Base-by-base conservation (phyloP, 2,329 filamentous ascomycete species). In the Mollisiaceae sp. region DNA sequence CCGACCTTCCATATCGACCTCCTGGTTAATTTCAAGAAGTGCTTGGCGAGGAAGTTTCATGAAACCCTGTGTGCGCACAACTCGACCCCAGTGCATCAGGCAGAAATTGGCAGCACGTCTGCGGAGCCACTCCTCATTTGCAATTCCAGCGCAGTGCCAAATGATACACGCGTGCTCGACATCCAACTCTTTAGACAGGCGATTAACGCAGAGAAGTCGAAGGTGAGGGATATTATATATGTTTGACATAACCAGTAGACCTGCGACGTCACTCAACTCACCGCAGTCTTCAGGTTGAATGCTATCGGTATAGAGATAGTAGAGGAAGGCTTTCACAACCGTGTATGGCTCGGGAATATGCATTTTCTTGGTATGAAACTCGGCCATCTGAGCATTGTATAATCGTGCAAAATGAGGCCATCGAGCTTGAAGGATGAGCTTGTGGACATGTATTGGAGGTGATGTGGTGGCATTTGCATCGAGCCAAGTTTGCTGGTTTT, bases 211-310 rank as follows among this genome's bases (percentile, higher is more conserved):
- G 1, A 98, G 84, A 8, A 97, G 86, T 22, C 94, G 91, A 27
- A 99, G 87, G 71, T 95, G 93, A 1, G 94, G 94, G 81, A 99
- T 96, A 75, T 97, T 94, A 80, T 99, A 99, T 56, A 98, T 92
- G 77, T 98, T 97, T 52, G 93, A 93, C 92, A 99, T 96, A 69
- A 99, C 94, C 2, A 99, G 85, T 78, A 99, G 88, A 9, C 95
- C 94, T 0, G 95, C 94, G 15, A 98, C 93, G 72, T 97, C 94
- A 36, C 89, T 87, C 22, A 97, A 86, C 58, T 90, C 85, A 0
- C 87, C 86, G 56, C 82, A 80, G n/a, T 80, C 78, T 32, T 83
- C 81, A 1, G 78, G 76, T 70, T 87, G 83, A 71, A 99, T 97
- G 71, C 90, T 94, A 78, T 99, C 95, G 0, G 95, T 97, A 79